phyloP scores from a whole-genome alignment of 257 asterid genomes.

The Penstemon davidsonii region DNA sequence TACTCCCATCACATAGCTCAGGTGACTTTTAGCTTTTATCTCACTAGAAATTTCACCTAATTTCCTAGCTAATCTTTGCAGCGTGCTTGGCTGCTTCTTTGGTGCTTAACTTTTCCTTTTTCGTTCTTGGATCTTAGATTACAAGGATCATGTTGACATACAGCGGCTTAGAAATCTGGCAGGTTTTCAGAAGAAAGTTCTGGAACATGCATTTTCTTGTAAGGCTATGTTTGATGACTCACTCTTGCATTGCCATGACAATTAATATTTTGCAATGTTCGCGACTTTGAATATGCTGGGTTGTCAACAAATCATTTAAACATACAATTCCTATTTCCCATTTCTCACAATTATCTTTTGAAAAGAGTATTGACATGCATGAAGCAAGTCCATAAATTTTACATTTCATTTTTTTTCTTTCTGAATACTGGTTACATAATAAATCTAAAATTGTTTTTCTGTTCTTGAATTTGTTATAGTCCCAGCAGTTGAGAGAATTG shows the following conservation, averaged over 20 bases:
- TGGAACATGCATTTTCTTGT: constrained; percentile 84
- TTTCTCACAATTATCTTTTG: background rate
- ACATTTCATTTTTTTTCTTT: background rate
- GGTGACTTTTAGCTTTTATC: constrained; percentile 37
- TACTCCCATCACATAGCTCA: constrained; percentile 78
- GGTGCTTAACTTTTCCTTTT: background rate
- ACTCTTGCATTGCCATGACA: background rate
- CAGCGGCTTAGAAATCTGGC: constrained; percentile 72
- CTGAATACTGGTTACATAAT: background rate
- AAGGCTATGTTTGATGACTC: constrained; percentile 34
- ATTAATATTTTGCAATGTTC: background rate
- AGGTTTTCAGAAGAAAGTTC: constrained; percentile 70
- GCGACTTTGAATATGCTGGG: background rate
- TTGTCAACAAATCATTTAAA: background rate
- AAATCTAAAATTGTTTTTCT: background rate
- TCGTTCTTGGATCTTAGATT: constrained; percentile 11
- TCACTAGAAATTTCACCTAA: background rate
- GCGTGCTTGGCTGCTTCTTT: background rate
- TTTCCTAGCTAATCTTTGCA: no score
- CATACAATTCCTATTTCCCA: background rate
- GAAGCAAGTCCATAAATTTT: background rate
- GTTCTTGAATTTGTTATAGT: constrained; percentile 40
- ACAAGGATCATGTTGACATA: constrained; percentile 34
- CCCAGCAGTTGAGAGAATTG: constrained; percentile 82
- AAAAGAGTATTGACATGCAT: background rate